A percentile compares a stretch with the other conserved stretches of the same genome.
Evolutionary conservation across 495 filamentous ascomycete genomes (phyloP).

Genomic region (Hypoxylon intermedium): DNA sequence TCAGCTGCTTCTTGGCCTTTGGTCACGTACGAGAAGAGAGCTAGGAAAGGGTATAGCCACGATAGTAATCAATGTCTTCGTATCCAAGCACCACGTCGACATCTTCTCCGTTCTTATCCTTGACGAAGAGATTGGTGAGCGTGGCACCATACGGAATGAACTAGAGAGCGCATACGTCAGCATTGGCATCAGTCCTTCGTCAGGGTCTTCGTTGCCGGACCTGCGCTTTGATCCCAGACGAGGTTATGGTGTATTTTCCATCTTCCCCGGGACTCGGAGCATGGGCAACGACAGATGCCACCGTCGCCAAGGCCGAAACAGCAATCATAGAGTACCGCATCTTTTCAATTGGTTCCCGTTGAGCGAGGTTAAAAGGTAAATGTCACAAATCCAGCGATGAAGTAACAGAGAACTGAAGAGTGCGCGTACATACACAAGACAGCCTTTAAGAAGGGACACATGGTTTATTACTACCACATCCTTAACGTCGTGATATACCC

Average conservation of each 20-base stretch:
- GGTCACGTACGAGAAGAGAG: constrained; percentile 16
- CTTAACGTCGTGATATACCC: constrained; percentile 11
- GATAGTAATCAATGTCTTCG: constrained; percentile 58
- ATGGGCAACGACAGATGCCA: constrained; percentile 33
- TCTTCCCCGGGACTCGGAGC: constrained; percentile 36
- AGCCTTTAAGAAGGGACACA: constrained; percentile 27
- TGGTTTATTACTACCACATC: constrained; percentile 38
- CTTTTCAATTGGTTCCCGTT: constrained; percentile 29
- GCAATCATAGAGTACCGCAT: constrained; percentile 37
- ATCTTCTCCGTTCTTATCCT: constrained; percentile 62
- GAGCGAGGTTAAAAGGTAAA: constrained; percentile 1
- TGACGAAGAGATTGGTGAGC: constrained; percentile 64
- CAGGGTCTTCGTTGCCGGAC: constrained; percentile 35
- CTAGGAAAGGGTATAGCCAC: constrained; percentile 37
- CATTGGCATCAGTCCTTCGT: not conserved
- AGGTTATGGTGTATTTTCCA: constrained; percentile 55
- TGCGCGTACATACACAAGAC: constrained; percentile 20
- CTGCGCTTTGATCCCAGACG: constrained; percentile 61
- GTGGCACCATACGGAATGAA: constrained; percentile 64
- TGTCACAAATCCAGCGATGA: constrained; percentile 23
- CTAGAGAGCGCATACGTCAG: constrained; percentile 38
- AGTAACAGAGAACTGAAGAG: constrained; percentile 2
- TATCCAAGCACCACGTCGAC: constrained; percentile 62
- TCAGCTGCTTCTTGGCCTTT: constrained; percentile 30
- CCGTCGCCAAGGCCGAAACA: constrained; percentile 32